phyloP scores from a whole-genome alignment of 2,329 filamentous ascomycete species.

The Botrytis porri region DNA sequence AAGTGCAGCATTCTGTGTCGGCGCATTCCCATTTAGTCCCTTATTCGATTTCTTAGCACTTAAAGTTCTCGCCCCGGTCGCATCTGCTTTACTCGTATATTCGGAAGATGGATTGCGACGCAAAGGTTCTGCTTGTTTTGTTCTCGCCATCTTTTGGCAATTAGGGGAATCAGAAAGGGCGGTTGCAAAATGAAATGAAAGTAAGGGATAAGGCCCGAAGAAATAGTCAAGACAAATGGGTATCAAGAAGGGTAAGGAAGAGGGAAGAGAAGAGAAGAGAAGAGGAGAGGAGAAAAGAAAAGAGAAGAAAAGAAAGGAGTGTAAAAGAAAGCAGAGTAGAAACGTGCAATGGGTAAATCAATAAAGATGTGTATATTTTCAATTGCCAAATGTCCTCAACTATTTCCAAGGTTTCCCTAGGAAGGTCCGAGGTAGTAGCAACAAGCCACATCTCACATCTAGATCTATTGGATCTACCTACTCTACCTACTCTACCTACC shows the following conservation, averaged over 20 bases:
- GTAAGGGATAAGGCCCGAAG: not conserved
- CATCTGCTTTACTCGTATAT: conserved; percentile 53
- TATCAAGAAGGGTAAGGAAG: not conserved
- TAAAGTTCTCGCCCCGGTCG: conserved; percentile 38
- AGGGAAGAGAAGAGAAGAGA: not conserved
- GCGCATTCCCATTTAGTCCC: conserved; percentile 29
- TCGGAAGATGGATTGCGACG: conserved; percentile 66
- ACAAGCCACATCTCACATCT: conserved; percentile 9
- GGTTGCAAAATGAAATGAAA: not conserved
- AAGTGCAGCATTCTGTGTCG: conserved; percentile 27
- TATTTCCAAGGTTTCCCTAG: not conserved
- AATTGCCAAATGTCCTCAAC: conserved; percentile 28
- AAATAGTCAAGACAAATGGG: not conserved
- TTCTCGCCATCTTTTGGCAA: conserved; percentile 58
- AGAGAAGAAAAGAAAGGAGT: not conserved
- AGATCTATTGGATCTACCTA: not conserved
- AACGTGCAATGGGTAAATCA: not conserved
- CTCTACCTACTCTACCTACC: not conserved
- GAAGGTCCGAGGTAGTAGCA: not conserved
- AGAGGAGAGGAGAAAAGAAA: not conserved
- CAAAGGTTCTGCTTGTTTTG: conserved; percentile 64
- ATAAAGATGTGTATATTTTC: conserved; percentile 1
- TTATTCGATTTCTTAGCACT: conserved; percentile 29
- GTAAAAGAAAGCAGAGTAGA: not conserved
- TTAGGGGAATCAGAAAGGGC: not conserved